A percentile compares a stretch with the other conserved stretches of the same genome.
phyloP scores from a whole-genome alignment of 352 stramenopile genomes.

The Phytopythium litorale region DNA sequence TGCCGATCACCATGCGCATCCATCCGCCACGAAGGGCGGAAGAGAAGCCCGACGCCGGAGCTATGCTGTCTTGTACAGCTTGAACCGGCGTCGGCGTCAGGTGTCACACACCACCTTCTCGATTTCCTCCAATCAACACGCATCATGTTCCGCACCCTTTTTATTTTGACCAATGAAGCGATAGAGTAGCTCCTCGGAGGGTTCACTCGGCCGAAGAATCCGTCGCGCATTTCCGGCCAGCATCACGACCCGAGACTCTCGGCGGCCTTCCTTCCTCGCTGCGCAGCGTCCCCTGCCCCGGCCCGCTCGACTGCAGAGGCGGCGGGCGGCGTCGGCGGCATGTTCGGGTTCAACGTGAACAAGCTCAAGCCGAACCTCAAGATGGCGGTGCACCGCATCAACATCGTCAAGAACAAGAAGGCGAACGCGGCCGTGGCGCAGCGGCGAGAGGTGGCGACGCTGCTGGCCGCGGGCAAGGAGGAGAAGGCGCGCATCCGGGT shows the following conservation, averaged over 20 bases:
- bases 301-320: no score
- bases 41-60: background rate
- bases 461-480: conserved; percentile 87
- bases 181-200: background rate
- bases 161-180: background rate
- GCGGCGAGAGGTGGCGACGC: conserved; percentile 70
- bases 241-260: no score
- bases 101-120: background rate
- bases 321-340: conserved; percentile 13
- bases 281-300: background rate
- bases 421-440: conserved; percentile 67
- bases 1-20: no score
- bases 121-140: background rate
- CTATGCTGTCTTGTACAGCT: background rate
- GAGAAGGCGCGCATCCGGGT: conserved; percentile 94
- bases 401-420: conserved; percentile 92
- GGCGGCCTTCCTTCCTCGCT: background rate
- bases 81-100: background rate
- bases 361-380: conserved; percentile 92
- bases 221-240: background rate
- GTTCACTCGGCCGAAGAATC: background rate
- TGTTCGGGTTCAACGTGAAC: conserved; percentile 90
- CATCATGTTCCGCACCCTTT: background rate
- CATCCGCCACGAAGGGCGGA: no score
- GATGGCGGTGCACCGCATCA: conserved; percentile 91